Evolutionary conservation across 805 yeast genomes (phyloP), one percentile per base, ranked within the genome.

Genomic region (Wickerhamiella alocasiicola): DNA sequence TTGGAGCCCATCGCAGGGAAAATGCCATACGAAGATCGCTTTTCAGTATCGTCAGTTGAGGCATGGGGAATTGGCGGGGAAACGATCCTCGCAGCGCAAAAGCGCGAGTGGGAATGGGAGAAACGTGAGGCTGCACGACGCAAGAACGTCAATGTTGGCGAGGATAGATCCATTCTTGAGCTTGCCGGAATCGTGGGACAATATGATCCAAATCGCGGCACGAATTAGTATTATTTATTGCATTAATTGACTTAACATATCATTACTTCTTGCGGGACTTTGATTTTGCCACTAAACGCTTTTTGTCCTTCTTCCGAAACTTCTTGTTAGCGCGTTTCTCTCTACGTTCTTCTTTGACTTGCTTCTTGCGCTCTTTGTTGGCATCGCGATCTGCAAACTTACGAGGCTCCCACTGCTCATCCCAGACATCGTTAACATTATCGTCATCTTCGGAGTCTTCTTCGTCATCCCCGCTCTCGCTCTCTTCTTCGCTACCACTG

Each of bases 21-120:
- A 44, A 13, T 33, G 2, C 70, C 63, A 35, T 80, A 65, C 51
- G 96, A 88, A 55, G 76, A 78, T 45, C 62, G 83, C 37, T 74
- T 88, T 51, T 55, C 68, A 41, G 72, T 88, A 6, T 72, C 76
- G 4, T 87, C 80, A 48, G 62, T 87, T 19, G 95, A 87, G 55
- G 94, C 85, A 0, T 81, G 91, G 87, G 97, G 97, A 0, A 71
- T 84, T 43, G 97, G 96, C 1, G 74, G 82, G 6, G 74, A 71
- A 7, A 73, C 76, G 45, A 94, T 83, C 49, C 61, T 85, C 35
- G 78, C 71, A 23, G 87, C 79, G 46, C 95, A 87, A 59, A 64
- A 69, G 34, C 73, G 71, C 51, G 71, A 71, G 45, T 81, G 94
- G 91, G 85, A 78, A 50, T 85, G 95, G 95, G 96, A 88, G 55